Base-by-base conservation (phyloP, 2,329 filamentous ascomycete genomes). In the Fusarium lateritium region DNA sequence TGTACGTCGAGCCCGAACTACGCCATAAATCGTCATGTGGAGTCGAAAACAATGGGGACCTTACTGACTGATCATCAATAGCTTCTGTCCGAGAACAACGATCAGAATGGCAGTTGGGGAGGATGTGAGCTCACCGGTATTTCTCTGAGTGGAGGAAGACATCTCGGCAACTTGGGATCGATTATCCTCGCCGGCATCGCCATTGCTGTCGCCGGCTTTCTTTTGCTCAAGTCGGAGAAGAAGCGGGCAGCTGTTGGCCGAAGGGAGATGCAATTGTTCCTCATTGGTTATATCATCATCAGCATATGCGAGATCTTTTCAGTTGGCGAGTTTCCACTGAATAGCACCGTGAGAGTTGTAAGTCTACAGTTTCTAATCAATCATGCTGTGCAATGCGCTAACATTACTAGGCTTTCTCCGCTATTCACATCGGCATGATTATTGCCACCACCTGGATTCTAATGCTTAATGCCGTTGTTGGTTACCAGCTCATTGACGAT, bases 261-360 rank as follows among this genome's bases (percentile, higher is more conserved):
- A 83, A 92, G 96, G 80, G 96, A 99, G 81, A 98, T 99, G 88
- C 96, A 99, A 85, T 76, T 98, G 34, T 98, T 99, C 82, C 88
- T 99, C 51, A 67, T 93, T 42, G 91, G 92, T 51, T 99, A 94
- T 79, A 91, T 97, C 59, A 81, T 98, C 61, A 90, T 98, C 65
- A 90, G 92, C 74, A 92, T 99, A 75, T 98, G 94, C 81, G 96
- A 98, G 79, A 97, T 99, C 76, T 98, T 99, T 82, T 94, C 94
- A 1, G 90, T 98, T 36, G 96, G 96, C 72, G 92, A 91, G 31
- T 95, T 99, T 75, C 94, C 95, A 4, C 82, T 98, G 21, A 83
- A 88, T 34, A 82, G 85, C 53, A 88, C 82, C 50, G 92, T 93
- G 61, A 89, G 94, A 78, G 86, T 92, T 74, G 94, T 92, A 86